Base-by-base conservation (phyloP, 352 stramenopile species). In the Phytophthora ohioensis region DNA sequence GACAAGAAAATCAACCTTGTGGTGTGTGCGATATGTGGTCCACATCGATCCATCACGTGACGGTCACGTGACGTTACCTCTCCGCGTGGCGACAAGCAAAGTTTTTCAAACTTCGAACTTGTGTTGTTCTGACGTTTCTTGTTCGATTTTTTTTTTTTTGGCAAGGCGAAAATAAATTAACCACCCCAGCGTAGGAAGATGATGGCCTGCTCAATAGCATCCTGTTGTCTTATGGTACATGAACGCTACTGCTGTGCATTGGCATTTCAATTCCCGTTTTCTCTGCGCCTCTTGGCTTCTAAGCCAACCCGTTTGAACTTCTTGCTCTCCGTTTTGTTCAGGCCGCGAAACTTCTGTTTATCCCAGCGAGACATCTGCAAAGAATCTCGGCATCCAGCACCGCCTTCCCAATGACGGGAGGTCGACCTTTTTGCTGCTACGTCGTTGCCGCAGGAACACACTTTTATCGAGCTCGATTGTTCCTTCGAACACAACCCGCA, bases 401-500 rank as follows among this genome's bases (percentile, higher is more conserved):
- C 89, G 34, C 89, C 89, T 76, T 96, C 89, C 89, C 89, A 96
- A 67, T 93, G 80, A 1, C 75, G 65, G 36, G 84, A 78, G 21
- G 57, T 62, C n/a, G 65, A 75, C 47, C 69, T 82, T 67, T 89
- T 82, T 11, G 63, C 46, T 7, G 83, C 80, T 41, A 95, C 75
- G 17, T 90, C 76, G 62, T 94, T 95, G 51, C 87, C 86, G 36
- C 87, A 94, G 2, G 80, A 79, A 43, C 88, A 96, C 55, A 86
- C 67, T 60, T 94, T 96, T n/a, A 90, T 57, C 5, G 79, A 65
- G 32, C 82, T 93, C 7, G 84, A 85, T 55, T 96, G 88, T 61
- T 96, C 88, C 47, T 91, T 92, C 10, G 87, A 93, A 67, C 88
- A 95, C 32, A 93, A 75, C 0, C 88, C 88, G 43, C 88, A 95